These are phyloP conservation scores for Crucibulum laeve DNA, from an alignment of 768 basidiomycete genomes.

Conservation along the genomic window DNA sequence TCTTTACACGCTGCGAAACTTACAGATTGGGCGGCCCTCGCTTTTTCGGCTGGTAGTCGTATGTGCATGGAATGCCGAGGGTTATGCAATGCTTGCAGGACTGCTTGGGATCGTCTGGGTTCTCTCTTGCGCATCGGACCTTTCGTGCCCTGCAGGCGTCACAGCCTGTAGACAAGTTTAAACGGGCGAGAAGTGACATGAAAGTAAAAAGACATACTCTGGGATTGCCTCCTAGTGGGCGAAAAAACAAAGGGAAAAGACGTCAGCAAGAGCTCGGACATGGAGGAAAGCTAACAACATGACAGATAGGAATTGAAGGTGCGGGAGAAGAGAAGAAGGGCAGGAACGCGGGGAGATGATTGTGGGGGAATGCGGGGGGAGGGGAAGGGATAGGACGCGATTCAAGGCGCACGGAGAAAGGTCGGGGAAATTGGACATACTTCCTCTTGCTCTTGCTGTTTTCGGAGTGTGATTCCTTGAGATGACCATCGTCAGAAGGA, in stretches of 20 bases:
- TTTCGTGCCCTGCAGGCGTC: constrained; percentile 86
- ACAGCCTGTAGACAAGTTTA: constrained; percentile 50
- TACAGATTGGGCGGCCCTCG: constrained; percentile 90
- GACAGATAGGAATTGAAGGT: constrained; percentile 11
- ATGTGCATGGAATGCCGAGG: constrained; percentile 81
- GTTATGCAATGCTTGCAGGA: constrained; percentile 86
- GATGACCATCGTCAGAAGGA: constrained; percentile 58
- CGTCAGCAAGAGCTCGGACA: constrained; percentile 24
- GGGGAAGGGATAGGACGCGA: constrained; percentile 23
- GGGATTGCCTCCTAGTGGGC: constrained; percentile 69
- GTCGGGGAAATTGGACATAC: constrained; percentile 55
- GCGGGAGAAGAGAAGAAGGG: constrained; percentile 18
- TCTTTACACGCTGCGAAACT: constrained; percentile 18
- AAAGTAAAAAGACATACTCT: constrained; percentile 49
- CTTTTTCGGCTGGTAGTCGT: constrained; percentile 92
- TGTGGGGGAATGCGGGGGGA: constrained; percentile 38
- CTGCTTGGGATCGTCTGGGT: constrained; percentile 70
- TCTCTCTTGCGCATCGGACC: constrained; percentile 79
- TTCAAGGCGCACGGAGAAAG: constrained; percentile 49
- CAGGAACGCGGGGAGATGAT: constrained; percentile 24
- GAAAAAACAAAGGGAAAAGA: constrained; percentile 21
- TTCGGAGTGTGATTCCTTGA: constrained; percentile 56
- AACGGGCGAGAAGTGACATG: constrained; percentile 5
- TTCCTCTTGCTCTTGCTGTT: constrained; percentile 78
- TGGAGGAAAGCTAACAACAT: constrained; percentile 33